These are phyloP conservation scores for Pythium utonaiense DNA, from an alignment of 352 stramenopile species.

Conservation along the genomic window DNA sequence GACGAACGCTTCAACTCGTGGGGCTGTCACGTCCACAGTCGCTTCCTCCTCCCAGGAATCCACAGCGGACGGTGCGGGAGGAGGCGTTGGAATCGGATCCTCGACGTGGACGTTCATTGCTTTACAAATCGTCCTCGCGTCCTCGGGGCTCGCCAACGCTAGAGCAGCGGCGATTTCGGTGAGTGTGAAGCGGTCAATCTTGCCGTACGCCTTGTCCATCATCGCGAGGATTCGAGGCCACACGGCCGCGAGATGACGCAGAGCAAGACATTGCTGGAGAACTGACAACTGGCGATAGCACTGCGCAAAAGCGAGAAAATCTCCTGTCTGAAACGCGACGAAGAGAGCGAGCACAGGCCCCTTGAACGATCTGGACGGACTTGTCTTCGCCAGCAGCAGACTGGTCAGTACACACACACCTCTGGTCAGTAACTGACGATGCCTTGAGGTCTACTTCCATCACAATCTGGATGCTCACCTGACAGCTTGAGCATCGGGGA, in stretches of 20 bases:
- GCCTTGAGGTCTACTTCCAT: no score
- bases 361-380: not conserved
- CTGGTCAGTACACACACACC: conserved; percentile 1
- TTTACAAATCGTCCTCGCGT: conserved; percentile 33
- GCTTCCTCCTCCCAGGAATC: conserved; percentile 8
- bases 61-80: not conserved
- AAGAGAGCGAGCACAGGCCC: conserved; percentile 36
- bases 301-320: conserved; percentile 34
- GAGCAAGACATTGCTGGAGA: conserved; percentile 36
- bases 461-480: no score
- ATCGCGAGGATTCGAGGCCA: conserved; percentile 34
- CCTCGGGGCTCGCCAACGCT: conserved; percentile 13
- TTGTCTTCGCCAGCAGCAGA: conserved; percentile 36
- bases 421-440: no score
- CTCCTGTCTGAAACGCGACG: conserved; percentile 46
- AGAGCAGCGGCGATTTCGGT: conserved; percentile 38
- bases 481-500: conserved; percentile 40
- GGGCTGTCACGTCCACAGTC: not conserved
- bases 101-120: conserved; percentile 45
- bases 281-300: conserved; percentile 29
- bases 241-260: conserved; percentile 39
- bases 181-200: conserved; percentile 50
- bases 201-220: conserved; percentile 64
- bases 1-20: not conserved
- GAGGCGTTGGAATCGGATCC: not conserved